Evolutionary conservation across 2,329 filamentous ascomycete species (phyloP), one percentile per base, ranked within the genome.

Genomic region (Phialemonium atrogriseum): DNA sequence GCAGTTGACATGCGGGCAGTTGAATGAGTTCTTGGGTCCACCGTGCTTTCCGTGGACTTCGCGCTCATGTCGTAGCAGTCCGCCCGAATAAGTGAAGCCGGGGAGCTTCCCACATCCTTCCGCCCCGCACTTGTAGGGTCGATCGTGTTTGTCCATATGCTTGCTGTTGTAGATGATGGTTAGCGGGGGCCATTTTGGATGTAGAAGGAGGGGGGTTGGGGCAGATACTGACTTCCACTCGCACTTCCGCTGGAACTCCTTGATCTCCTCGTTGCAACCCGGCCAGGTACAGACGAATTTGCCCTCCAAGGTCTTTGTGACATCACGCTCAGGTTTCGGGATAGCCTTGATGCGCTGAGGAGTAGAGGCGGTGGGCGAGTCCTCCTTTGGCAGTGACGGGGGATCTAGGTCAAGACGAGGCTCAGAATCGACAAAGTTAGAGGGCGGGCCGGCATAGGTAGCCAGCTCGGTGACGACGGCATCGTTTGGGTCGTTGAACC

Each of bases 141-240:
- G 73, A 46, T 94, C 87, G 54, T 96, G 89, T 55, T 94, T 94
- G 61, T 96, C 89, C 88, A 95, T 95, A 55, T 96, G 89, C 62
- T 96, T 95, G 53, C 86, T 94, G 43, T 6, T 21, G 26, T 31
- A 20, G 12, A 19, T 6, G 33, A 8, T 17, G 18, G 39, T 57
- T 43, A 57, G 47, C 41, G 34, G 31, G 17, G n/a, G n/a, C n/a
- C n/a, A n/a, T n/a, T n/a, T n/a, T n/a, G n/a, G n/a, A n/a, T 6
- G 17, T 24, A 7, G 12, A 14, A 22, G 18, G 10, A 28, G 15
- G 5, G 20, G 14, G 10, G 29, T 18, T 4, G 36, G 23, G n/a
- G n/a, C 36, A 4, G 9, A 35, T n/a, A 72, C 84, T 73, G 65
- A 91, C 86, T 82, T 93, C 85, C 85, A 95, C 62, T 94, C 88